Base-by-base conservation (phyloP, 2,329 filamentous ascomycete genomes). In the Beauveria sp. region DNA sequence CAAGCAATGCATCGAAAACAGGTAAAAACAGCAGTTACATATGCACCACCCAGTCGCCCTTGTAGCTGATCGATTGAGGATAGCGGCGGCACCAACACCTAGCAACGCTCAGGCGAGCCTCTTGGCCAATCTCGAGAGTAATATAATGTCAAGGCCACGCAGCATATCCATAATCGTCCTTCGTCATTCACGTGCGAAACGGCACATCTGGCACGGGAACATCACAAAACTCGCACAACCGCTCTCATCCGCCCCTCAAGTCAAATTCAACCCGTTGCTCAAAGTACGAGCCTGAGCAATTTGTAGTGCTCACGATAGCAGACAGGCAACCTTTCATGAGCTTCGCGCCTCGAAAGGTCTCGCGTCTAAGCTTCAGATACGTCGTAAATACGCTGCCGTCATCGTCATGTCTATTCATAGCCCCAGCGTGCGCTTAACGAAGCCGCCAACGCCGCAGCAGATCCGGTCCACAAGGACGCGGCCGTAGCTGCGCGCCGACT, bases 221-320 rank as follows among this genome's bases (percentile, higher is more conserved):
- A 61, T 68, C 69, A 0, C 74, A 67, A 61, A 74, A 74, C 43
- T 68, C 51, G 66, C 72, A 75, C 41, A 75, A 65, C 10, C 72
- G 73, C 40, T 67, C 70, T 72, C 72, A 75, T 51, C 71, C 71
- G 37, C 75, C 70, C 22, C 70, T 67, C 34, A 73, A 67, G 3
- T 67, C 64, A 63, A 70, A 71, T 56, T 73, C 68, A 51, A 73
- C 46, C 61, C 67, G 59, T 18, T 56, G 55, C n/a, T 71, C 70
- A 12, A 48, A 3, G 70, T 14, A 73, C 71, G 60, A 71, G 48
- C 48, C 55, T 64, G 16, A 73, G 51, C 3, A 69, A 67, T 1
- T 66, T 69, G 54, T 71, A 69, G 63, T 73, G 71, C 20, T 54
- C 28, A 10, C 54, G 37, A 41, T 63, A 62, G 24, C 54, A 53